Evolutionary conservation across 2,329 filamentous ascomycete species (phyloP).

Genomic region (Sordariomycetes sp.): DNA sequence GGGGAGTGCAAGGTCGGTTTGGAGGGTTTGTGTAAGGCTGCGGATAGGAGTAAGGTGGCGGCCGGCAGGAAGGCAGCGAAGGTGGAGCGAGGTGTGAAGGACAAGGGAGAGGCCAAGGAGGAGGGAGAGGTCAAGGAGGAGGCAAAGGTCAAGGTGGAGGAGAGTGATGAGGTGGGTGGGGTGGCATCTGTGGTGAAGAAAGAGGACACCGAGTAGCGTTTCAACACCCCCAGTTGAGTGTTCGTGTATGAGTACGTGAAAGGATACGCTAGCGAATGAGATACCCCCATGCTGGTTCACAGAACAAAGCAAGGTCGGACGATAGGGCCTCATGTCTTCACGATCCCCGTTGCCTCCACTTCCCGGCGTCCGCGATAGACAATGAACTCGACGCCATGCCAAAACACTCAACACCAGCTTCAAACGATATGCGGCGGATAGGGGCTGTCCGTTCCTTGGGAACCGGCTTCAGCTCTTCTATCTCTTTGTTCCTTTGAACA

Average conservation of each 20-base stretch:
- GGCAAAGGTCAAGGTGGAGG: slow-evolving; percentile 11
- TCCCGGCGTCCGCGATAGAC: no score
- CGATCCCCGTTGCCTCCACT: no score
- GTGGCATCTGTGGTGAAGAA: slow-evolving; percentile 3
- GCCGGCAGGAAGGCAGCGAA: slow-evolving; percentile 37
- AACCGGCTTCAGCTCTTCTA: neutral
- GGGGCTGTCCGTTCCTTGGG: neutral
- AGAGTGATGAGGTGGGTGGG: neutral
- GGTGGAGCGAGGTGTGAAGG: slow-evolving; percentile 12
- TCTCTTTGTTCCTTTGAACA: neutral
- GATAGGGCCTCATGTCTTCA: no score
- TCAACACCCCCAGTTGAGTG: neutral
- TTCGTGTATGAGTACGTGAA: neutral
- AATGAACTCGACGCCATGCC: neutral
- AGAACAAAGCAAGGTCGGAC: no score
- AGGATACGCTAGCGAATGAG: neutral
- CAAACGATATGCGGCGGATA: neutral
- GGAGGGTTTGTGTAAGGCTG: slow-evolving; percentile 64
- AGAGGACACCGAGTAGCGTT: slow-evolving; percentile 1
- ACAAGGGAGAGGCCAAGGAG: slow-evolving; percentile 26
- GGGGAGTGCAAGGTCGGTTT: slow-evolving; percentile 76
- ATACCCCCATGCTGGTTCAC: neutral
- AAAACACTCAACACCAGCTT: neutral
- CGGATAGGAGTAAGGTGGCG: slow-evolving; percentile 52
- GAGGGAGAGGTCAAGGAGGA: slow-evolving; percentile 18